These are phyloP conservation scores for Podosphaera xanthii DNA, from an alignment of 2,329 filamentous ascomycete species.

Conservation along the genomic window DNA sequence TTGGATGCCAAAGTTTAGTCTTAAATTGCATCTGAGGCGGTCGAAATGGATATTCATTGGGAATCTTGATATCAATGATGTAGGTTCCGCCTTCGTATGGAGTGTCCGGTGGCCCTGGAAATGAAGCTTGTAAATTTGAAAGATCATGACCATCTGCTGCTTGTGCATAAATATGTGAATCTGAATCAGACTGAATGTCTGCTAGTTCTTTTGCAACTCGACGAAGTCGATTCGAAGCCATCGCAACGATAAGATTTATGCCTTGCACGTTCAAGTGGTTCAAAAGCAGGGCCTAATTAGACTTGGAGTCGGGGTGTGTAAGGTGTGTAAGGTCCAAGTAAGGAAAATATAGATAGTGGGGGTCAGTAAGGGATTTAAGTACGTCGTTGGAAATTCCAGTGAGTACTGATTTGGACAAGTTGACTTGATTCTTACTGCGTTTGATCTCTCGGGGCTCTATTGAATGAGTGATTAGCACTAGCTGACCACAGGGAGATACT, in stretches of 20 bases:
- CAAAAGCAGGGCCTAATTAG: no score
- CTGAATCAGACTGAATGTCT: slow-evolving; percentile 51
- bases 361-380: no score
- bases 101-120: slow-evolving; percentile 73
- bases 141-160: slow-evolving; percentile 41
- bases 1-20: slow-evolving; percentile 93
- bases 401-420: no score
- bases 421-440: no score
- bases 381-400: no score
- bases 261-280: no score
- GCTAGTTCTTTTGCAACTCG: slow-evolving; percentile 53
- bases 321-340: no score
- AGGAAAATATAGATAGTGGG: no score
- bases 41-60: slow-evolving; percentile 77
- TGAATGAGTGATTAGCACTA: no score
- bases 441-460: no score
- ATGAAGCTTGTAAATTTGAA: slow-evolving; percentile 61
- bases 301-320: no score
- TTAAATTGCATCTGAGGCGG: slow-evolving; percentile 77
- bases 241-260: slow-evolving; percentile 2
- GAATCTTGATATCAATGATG: slow-evolving; percentile 66
- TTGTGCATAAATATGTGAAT: slow-evolving; percentile 53
- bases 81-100: slow-evolving; percentile 78
- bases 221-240: slow-evolving; percentile 18
- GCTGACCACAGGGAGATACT: no score